A percentile compares a stretch with the other conserved stretches of the same genome.
These are phyloP conservation scores for Puccinellia tenuiflora DNA, from an alignment of 176 grass and related monocot species.

Conservation along the genomic window DNA sequence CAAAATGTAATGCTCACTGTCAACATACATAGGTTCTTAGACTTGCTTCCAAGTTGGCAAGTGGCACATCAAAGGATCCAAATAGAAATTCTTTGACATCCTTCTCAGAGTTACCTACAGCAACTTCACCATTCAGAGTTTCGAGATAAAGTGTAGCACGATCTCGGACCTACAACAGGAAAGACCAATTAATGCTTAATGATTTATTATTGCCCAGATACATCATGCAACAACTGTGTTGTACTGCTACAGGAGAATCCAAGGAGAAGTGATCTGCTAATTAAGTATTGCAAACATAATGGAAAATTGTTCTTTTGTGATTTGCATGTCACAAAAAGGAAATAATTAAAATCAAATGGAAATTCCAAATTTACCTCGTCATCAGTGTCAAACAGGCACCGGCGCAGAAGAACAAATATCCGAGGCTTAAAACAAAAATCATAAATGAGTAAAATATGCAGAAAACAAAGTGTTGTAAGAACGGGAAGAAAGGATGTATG, in stretches of 20 bases:
- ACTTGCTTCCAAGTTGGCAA: too few species aligned
- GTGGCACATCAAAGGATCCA: too few species aligned
- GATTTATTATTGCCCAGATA: slow-evolving; percentile 11
- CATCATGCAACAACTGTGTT: not conserved
- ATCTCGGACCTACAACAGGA: slow-evolving; percentile 71
- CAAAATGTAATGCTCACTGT: too few species aligned
- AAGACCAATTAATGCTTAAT: slow-evolving; percentile 20
- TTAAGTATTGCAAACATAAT: slow-evolving; percentile 14
- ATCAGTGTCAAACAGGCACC: slow-evolving; percentile 96
- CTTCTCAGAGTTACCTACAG: slow-evolving; percentile 42
- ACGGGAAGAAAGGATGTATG: not conserved
- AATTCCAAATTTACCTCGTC: slow-evolving; percentile 65
- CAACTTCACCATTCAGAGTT: slow-evolving; percentile 61
- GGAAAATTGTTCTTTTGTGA: not conserved
- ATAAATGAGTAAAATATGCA: slow-evolving; percentile 26
- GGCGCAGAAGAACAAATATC: slow-evolving; percentile 94
- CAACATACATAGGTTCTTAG: too few species aligned
- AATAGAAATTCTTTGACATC: too few species aligned
- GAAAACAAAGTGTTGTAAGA: not conserved
- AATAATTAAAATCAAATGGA: not conserved
- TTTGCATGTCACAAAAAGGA: not conserved
- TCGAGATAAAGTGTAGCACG: slow-evolving; percentile 94
- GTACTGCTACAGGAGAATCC: not conserved
- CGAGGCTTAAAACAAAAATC: slow-evolving; percentile 52
- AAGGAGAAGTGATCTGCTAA: slow-evolving; percentile 3